Evolutionary conservation across 805 yeast genomes (phyloP).

Genomic region (Pichia kluyveri): DNA sequence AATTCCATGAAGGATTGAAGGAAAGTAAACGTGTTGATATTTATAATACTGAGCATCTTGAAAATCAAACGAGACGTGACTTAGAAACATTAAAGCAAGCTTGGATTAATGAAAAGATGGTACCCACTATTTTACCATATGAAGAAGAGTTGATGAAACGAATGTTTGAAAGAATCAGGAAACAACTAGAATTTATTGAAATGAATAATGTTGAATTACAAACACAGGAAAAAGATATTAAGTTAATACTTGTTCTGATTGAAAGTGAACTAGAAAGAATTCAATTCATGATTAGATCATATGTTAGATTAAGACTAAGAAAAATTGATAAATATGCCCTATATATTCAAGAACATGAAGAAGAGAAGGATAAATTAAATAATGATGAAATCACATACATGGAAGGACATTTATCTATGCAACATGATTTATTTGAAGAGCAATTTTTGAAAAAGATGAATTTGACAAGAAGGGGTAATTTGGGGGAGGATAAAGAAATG

Average conservation of each 20-base stretch:
- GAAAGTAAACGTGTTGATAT: neutral
- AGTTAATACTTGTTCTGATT: constrained; percentile 70
- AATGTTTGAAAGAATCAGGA: constrained; percentile 49
- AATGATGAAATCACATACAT: constrained; percentile 56
- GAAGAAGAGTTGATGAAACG: constrained; percentile 50
- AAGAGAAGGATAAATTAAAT: constrained; percentile 37
- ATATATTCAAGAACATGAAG: constrained; percentile 41
- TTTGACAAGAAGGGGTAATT: constrained; percentile 61
- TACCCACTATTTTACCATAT: constrained; percentile 82
- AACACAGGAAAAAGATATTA: constrained; percentile 54
- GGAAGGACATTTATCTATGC: constrained; percentile 55
- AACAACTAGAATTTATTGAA: constrained; percentile 69
- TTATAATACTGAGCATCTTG: neutral
- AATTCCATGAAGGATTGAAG: neutral
- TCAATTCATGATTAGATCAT: constrained; percentile 71
- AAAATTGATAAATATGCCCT: constrained; percentile 68
- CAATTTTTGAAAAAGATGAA: constrained; percentile 45
- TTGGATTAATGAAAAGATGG: constrained; percentile 79
- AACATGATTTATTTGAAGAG: constrained; percentile 55
- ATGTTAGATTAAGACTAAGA: constrained; percentile 64
- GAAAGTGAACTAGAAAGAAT: constrained; percentile 89
- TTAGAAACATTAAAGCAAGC: constrained; percentile 40
- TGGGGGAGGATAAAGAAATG: constrained; percentile 77
- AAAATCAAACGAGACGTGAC: constrained; percentile 25
- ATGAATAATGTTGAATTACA: constrained; percentile 71